Conservation (phyloP, 805 yeast genomes). For the Candida khao-thaluensis region DNA sequence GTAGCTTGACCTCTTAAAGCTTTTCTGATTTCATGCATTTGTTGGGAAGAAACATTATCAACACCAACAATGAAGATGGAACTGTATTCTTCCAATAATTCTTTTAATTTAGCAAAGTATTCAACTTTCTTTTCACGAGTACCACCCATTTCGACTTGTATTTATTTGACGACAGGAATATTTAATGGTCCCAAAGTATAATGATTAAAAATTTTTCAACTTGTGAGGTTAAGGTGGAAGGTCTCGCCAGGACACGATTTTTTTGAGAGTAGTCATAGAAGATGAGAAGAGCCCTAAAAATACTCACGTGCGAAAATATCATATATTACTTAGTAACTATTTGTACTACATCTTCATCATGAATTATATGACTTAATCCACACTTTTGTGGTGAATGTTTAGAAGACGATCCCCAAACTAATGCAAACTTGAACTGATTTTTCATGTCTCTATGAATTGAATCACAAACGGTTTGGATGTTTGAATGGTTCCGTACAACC, state of each 20-base stretch:
- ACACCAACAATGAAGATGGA: slow-evolving; percentile 99
- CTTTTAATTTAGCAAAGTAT: slow-evolving; percentile 94
- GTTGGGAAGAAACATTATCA: slow-evolving; percentile 99
- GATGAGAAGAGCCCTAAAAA: slow-evolving; percentile 12
- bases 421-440: slow-evolving; percentile 86
- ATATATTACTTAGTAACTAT: slow-evolving; percentile 70
- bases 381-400: slow-evolving; percentile 97
- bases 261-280: background rate
- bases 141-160: slow-evolving; percentile 99
- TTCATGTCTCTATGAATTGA: slow-evolving; percentile 91
- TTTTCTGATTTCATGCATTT: slow-evolving; percentile 99
- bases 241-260: background rate
- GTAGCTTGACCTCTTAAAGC: slow-evolving; percentile 92
- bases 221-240: slow-evolving; percentile 3
- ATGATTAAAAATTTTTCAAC: slow-evolving; percentile 7
- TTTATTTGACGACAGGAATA: slow-evolving; percentile 74
- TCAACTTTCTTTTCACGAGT: slow-evolving; percentile 95
- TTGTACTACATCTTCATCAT: slow-evolving; percentile 93
- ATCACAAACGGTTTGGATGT: slow-evolving; percentile 86
- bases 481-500: slow-evolving; percentile 78
- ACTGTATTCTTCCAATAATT: slow-evolving; percentile 93
- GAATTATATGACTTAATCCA: slow-evolving; percentile 77
- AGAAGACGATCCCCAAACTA: slow-evolving; percentile 95
- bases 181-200: slow-evolving; percentile 62
- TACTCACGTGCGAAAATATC: slow-evolving; percentile 3